Base-by-base conservation (phyloP, 139 green algal genomes). In the Asterochloris sp. region DNA sequence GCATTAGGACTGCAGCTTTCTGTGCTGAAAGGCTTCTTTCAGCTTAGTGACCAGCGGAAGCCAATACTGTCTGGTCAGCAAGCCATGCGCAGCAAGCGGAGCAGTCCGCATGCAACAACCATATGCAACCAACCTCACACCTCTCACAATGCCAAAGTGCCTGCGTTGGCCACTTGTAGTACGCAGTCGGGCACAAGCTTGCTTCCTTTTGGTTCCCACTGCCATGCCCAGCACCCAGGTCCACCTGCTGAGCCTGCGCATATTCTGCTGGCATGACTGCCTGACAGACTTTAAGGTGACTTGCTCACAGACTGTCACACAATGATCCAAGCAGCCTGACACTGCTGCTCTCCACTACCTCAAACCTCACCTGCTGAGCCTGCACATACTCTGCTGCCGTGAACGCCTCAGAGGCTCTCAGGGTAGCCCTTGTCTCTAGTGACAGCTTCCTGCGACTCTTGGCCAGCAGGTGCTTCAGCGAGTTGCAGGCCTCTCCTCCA, bases 211-310 rank as follows among this genome's bases (percentile, higher is more conserved):
- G 38, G 38, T 10, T 54, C 6, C 38, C 38, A 54, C 38, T 54
- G 38, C 38, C 38, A 54, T 54, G 38, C 38, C 15, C 21, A 78
- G 38, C 54, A 27, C 67, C 27, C 79, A 74, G 60, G 54, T 16
- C 19, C 68, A 74, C 11, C 67, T 26, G 28, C 26, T 64, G 82
- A 16, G 68, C 78, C 73, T 92, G 86, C 12, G 91, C 29, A 82
- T 92, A 94, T 79, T 95, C 89, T 0, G 79, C 69, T 0, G 86
- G 54, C 4, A 69, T 86, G 80, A 93, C 92, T 84, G 81, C 75
- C 9, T 61, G 63, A 0, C 76, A 83, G 12, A 80, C 81, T 47
- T 27, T 63, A 12, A 95, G 87, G 16, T 54, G 6, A 6, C 38
- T 6, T 10, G 6, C 38, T 6, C 38, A 54, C 38, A 54, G 6